Conservation (phyloP, 2,329 filamentous ascomycete genomes). For the Alternaria ventricosa region DNA sequence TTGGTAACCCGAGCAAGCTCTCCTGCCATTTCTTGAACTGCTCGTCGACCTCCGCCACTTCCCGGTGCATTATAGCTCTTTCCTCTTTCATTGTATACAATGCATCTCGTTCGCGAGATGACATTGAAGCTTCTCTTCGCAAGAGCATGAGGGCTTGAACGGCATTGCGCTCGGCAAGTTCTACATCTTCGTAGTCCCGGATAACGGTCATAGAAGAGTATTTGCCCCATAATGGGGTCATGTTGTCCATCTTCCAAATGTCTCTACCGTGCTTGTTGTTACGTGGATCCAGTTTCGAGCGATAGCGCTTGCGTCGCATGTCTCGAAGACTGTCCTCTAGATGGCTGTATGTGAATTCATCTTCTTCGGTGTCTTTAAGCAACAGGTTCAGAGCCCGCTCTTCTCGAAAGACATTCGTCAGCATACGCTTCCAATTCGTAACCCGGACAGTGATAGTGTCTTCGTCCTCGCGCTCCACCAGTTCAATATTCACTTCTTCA, state of each 20-base stretch:
- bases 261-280: background rate
- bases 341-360: background rate
- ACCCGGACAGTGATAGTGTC: background rate
- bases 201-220: background rate
- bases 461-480: background rate
- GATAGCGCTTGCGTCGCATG: background rate
- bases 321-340: background rate
- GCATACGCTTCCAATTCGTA: background rate
- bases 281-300: background rate
- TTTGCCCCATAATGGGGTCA: background rate
- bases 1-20: background rate
- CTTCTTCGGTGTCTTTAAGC: background rate
- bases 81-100: background rate
- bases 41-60: background rate
- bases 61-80: background rate
- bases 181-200: background rate
- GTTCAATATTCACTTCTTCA: background rate
- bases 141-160: background rate
- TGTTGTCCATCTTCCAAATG: background rate
- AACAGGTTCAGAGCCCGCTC: background rate
- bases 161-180: background rate
- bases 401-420: background rate
- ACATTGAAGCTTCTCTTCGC: background rate
- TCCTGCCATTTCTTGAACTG: background rate
- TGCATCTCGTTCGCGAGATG: background rate